Percentiles rank a stretch among this genome's conserved stretches.
Evolutionary conservation across 169 alveolate species (phyloP).

Genomic region (Eimeria zaria): DNA sequence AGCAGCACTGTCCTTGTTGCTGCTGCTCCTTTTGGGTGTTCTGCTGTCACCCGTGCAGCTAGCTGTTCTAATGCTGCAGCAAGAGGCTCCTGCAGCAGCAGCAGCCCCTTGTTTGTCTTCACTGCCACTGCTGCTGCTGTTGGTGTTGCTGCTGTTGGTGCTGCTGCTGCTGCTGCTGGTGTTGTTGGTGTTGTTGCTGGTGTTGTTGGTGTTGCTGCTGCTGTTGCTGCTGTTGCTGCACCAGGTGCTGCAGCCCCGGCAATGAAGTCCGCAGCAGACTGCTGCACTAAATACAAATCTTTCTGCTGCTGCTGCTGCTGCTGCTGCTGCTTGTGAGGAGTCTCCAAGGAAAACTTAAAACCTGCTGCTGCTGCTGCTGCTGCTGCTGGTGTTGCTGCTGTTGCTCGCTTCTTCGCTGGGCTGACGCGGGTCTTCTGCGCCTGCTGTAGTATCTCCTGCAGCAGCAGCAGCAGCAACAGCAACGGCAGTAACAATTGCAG

Average conservation of each 20-base stretch:
- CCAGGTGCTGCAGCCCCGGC: background rate
- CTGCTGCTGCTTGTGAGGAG: conserved; percentile 7
- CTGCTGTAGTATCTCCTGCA: conserved; percentile 44
- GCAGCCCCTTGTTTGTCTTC: conserved; percentile 24
- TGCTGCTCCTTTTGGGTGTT: background rate
- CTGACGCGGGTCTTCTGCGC: background rate
- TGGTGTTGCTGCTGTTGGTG: too few relatives aligned
- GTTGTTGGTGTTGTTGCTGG: background rate
- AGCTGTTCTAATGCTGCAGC: background rate
- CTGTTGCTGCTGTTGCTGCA: background rate
- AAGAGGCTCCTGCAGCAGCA: conserved; percentile 37
- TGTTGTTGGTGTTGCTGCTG: background rate
- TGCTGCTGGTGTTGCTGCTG: conserved; percentile 31
- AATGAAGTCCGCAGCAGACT: conserved; percentile 42
- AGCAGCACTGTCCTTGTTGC: conserved; percentile 42
- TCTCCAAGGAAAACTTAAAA: background rate
- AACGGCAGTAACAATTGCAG: too few relatives aligned
- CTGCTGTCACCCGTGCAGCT: background rate
- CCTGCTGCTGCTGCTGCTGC: conserved; percentile 21
- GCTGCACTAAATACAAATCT: conserved; percentile 1
- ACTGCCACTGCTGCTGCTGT: conserved; percentile 66
- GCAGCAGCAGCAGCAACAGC: too few relatives aligned
- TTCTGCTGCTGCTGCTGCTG: conserved; percentile 59
- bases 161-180: background rate
- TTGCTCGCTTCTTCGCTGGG: background rate